phyloP scores from a whole-genome alignment of 2,329 filamentous ascomycete genomes.

The Harringtonia lauricola region DNA sequence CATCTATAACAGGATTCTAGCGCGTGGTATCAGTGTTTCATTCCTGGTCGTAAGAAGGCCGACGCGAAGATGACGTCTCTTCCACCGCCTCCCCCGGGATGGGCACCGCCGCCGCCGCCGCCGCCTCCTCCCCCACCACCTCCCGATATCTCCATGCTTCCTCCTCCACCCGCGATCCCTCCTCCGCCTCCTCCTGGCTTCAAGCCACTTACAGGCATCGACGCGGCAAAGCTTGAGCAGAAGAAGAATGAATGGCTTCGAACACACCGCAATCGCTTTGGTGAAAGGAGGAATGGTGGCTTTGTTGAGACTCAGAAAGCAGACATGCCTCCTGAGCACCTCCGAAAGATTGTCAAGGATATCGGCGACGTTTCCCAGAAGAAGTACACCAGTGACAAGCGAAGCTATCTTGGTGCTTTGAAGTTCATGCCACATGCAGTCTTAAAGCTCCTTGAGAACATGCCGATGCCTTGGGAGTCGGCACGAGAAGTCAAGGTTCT shows the following conservation, averaged over 20 bases:
- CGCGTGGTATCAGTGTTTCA: background rate
- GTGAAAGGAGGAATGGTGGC: constrained; percentile 91
- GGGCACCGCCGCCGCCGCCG: constrained; percentile 36
- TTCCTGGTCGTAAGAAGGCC: background rate
- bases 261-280: constrained; percentile 81
- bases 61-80: constrained; percentile 11
- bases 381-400: constrained; percentile 97
- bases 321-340: constrained; percentile 95
- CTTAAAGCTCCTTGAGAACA: constrained; percentile 93
- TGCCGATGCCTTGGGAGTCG: constrained; percentile 99
- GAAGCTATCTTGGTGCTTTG: constrained; percentile 89
- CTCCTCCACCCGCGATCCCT: constrained; percentile 42
- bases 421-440: constrained; percentile 99
- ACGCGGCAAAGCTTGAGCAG: constrained; percentile 87
- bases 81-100: constrained; percentile 43
- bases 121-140: constrained; percentile 38
- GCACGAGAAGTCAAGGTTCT: constrained; percentile 93
- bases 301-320: constrained; percentile 98
- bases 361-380: constrained; percentile 99
- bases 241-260: constrained; percentile 99
- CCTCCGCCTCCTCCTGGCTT: constrained; percentile 73
- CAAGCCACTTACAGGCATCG: constrained; percentile 67
- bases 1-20: too few relatives aligned
- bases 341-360: constrained; percentile 96
- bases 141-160: constrained; percentile 32